These are phyloP conservation scores for Myxozyma lipomycoides DNA, from an alignment of 805 yeast species.

Conservation along the genomic window DNA sequence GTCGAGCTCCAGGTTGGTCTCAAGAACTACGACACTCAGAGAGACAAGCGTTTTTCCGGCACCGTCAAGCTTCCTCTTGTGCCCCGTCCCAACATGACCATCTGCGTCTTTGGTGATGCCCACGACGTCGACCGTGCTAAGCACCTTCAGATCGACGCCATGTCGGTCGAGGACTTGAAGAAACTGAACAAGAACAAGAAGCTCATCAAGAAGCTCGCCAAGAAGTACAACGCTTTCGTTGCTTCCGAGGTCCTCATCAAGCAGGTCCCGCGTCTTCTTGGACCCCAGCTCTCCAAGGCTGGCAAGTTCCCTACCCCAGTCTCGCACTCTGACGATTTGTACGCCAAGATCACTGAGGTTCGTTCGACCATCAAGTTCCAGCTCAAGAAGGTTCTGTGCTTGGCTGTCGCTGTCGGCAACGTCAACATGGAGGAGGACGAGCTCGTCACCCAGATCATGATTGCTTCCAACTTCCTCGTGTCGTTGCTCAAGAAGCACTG, in stretches of 20 bases:
- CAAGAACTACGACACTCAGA: conserved; percentile 99
- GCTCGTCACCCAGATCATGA: conserved; percentile 94
- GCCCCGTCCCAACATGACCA: conserved; percentile 99
- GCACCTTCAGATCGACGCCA: conserved; percentile 98
- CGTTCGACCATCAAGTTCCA: conserved; percentile 99
- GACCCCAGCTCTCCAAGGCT: conserved; percentile 99
- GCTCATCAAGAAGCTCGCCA: conserved; percentile 97
- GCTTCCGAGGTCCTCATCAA: conserved; percentile 99
- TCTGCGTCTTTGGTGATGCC: conserved; percentile 99
- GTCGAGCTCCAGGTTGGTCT: conserved; percentile 99
- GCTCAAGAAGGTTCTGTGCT: conserved; percentile 98
- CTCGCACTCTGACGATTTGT: conserved; percentile 97
- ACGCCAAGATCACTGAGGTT: conserved; percentile 92
- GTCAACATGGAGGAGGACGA: conserved; percentile 98
- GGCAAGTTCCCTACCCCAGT: conserved; percentile 99
- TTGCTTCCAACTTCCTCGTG: conserved; percentile 98
- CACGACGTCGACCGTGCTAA: conserved; percentile 99
- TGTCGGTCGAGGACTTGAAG: conserved; percentile 99
- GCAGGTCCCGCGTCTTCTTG: conserved; percentile 99
- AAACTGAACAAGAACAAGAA: conserved; percentile 99
- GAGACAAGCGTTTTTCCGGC: conserved; percentile 99
- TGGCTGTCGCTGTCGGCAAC: conserved; percentile 99
- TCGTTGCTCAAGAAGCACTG: conserved; percentile 99
- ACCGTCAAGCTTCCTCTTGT: conserved; percentile 95
- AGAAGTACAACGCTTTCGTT: conserved; percentile 99